phyloP scores from a whole-genome alignment of 768 basidiomycete species.

The Mycena rebaudengoi region DNA sequence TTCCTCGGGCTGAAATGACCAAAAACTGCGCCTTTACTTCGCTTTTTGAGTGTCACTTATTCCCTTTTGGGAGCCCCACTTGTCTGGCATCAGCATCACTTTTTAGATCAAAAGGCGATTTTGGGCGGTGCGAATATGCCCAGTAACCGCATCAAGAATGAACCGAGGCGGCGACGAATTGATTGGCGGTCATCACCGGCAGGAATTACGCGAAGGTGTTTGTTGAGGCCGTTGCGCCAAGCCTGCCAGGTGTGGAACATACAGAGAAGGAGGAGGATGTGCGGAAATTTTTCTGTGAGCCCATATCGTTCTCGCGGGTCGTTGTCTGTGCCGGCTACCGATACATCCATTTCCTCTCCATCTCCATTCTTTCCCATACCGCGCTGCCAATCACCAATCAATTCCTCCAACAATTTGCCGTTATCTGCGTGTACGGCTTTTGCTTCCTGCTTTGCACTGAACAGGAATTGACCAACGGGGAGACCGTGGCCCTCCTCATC shows the following conservation, averaged over 20 bases:
- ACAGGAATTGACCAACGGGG: neutral
- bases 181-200: neutral
- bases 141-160: neutral
- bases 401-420: neutral
- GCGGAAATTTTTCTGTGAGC: neutral
- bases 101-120: too few species aligned
- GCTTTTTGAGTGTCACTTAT: too few species aligned
- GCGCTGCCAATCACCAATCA: neutral
- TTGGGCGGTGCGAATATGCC: too few species aligned
- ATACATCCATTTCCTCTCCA: neutral
- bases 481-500: slow-evolving; percentile 3
- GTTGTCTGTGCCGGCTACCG: neutral
- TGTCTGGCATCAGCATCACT: too few species aligned
- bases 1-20: too few species aligned
- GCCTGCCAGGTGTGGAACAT: slow-evolving; percentile 1
- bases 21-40: too few species aligned
- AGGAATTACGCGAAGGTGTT: neutral
- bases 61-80: too few species aligned
- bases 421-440: slow-evolving; percentile 5
- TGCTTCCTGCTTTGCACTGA: neutral
- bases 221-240: neutral
- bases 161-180: neutral
- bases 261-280: neutral
- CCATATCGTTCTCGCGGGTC: neutral
- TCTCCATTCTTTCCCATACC: neutral